Conservation (phyloP, 352 stramenopile species). For the Globisporangium orthogonon region DNA sequence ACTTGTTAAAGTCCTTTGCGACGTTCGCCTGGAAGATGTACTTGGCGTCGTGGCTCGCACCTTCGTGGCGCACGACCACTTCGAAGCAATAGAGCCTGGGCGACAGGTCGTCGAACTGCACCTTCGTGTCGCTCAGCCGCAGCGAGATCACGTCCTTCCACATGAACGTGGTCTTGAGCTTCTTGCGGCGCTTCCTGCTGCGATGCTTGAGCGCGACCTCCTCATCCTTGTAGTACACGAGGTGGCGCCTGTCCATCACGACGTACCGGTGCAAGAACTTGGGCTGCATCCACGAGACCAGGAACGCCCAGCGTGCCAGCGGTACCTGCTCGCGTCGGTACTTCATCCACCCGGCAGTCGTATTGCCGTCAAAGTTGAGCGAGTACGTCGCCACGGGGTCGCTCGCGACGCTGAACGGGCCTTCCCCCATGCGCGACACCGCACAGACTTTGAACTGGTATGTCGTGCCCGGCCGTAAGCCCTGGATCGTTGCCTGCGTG, state of each 20-base stretch:
- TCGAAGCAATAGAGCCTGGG: constrained; percentile 79
- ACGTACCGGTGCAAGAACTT: constrained; percentile 82
- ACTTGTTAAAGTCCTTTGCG: constrained; percentile 73
- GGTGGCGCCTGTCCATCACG: constrained; percentile 56
- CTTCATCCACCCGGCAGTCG: constrained; percentile 84
- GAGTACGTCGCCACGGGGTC: constrained; percentile 64
- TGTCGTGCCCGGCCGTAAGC: constrained; percentile 65
- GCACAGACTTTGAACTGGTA: constrained; percentile 87
- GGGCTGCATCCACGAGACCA: constrained; percentile 62
- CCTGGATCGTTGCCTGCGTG: constrained; percentile 58
- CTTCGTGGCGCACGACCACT: constrained; percentile 46
- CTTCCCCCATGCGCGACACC: constrained; percentile 83
- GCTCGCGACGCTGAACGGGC: constrained; percentile 67
- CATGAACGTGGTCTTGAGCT: constrained; percentile 68
- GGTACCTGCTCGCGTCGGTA: constrained; percentile 63
- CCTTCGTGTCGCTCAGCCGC: constrained; percentile 55
- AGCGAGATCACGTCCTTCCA: constrained; percentile 64
- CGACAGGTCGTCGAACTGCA: constrained; percentile 83
- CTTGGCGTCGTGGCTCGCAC: constrained; percentile 51
- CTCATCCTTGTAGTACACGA: constrained; percentile 84
- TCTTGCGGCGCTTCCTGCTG: constrained; percentile 65
- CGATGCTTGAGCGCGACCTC: constrained; percentile 73
- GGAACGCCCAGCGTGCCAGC: constrained; percentile 31
- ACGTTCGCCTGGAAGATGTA: constrained; percentile 75
- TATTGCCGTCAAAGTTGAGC: constrained; percentile 68